Evolutionary conservation across 257 asterid species (phyloP), one percentile per base, ranked within the genome.

Genomic region (Fraxinus cuspidata): DNA sequence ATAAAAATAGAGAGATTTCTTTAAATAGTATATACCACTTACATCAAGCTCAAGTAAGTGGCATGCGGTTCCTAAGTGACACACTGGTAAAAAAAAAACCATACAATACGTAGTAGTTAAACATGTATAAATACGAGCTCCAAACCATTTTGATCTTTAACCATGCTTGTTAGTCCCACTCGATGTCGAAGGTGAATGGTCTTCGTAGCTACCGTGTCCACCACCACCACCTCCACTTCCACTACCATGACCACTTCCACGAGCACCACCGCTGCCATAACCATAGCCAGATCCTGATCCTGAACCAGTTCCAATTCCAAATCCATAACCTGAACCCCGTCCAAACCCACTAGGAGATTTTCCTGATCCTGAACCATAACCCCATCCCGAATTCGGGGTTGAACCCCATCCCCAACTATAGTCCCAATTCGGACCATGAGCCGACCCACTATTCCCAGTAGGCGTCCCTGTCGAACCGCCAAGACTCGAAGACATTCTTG

Each of bases 341-440:
- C 81, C 90, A 0, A 78, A 76, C n/a, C 92, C 90, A 8, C 69
- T 27, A 25, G 86, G 87, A 0, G 92, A 86, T 70, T 38, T 86
- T 0, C 90, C 88, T 1, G 90, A 86, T 16, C 92, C 92, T 15
- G 90, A 86, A 19, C 92, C 90, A n/a, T 80, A 86, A 32, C 90
- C 92, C 90, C 92, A 86, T n/a, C 89, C 92, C 10, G 88, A 84
- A 3, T 83, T 69, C 0, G 92, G 92, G 81, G 44, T 86, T 28
- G 87, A 53, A 13, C 92, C 92, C 90, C 90, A 88, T 0, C 80
- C 86, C 92, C 90, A 86, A 73, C 77, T 78, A 67, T 80, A 88
- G 40, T 83, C 88, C 88, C 92, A 82, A 31, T 73, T 85, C 0
- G 89, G 86, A 18, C 88, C 84, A 66, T 82, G 86, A 65, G 76